phyloP scores from a whole-genome alignment of 352 stramenopile species.

The Phytophthora citrophthora region DNA sequence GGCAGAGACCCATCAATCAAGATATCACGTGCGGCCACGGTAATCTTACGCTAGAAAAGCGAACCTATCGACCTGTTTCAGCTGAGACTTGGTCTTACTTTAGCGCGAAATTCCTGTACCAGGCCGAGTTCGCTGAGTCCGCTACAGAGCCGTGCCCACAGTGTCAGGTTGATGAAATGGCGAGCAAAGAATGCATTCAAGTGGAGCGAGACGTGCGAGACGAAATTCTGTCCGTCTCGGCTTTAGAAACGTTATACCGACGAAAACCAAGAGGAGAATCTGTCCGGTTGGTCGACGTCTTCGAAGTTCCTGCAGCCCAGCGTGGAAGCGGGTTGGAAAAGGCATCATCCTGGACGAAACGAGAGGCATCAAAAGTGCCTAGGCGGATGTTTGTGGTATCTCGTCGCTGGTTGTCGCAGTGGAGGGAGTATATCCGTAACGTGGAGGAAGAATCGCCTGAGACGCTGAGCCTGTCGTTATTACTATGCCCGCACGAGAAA shows the following conservation, averaged over 20 bases:
- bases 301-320: conserved; percentile 38
- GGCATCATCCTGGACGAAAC: conserved; percentile 27
- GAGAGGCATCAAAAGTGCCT: conserved; percentile 10
- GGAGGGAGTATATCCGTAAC: conserved; percentile 79
- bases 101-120: conserved; percentile 55
- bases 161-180: conserved; percentile 59
- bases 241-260: conserved; percentile 65
- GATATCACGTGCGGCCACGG: conserved; percentile 79
- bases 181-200: conserved; percentile 58
- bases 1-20: conserved; percentile 62
- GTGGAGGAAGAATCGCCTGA: conserved; percentile 51
- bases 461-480: conserved; percentile 32
- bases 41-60: conserved; percentile 71
- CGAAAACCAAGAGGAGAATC: conserved; percentile 39
- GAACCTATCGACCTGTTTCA: conserved; percentile 63
- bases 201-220: conserved; percentile 61
- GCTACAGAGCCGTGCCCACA: conserved; percentile 49
- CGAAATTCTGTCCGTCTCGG: conserved; percentile 56
- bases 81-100: conserved; percentile 70
- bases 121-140: conserved; percentile 41
- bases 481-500: conserved; percentile 64
- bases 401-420: conserved; percentile 62
- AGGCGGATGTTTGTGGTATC: conserved; percentile 66
- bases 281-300: conserved; percentile 55
- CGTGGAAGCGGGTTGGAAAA: conserved; percentile 30